phyloP scores from a whole-genome alignment of 257 asterid genomes.

The Anisodus acutangulus region DNA sequence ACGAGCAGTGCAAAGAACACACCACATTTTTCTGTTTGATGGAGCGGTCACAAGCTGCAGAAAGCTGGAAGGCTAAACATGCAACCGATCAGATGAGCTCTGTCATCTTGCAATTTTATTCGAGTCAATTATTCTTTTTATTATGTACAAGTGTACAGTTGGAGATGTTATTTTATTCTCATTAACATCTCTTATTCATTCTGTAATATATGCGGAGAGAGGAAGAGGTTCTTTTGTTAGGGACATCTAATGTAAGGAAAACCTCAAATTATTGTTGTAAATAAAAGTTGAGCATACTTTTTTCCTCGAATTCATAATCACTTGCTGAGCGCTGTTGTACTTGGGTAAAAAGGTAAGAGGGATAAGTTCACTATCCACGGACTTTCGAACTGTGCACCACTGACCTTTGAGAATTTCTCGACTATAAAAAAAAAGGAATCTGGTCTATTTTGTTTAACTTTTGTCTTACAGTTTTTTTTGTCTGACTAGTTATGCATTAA shows the following conservation, averaged over 20 bases:
- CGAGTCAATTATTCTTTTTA: slow-evolving; percentile 30
- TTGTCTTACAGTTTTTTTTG: not conserved
- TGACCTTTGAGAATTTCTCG: too few relatives aligned
- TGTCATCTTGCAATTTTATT: slow-evolving; percentile 29
- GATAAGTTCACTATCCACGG: too few relatives aligned
- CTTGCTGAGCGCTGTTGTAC: not conserved
- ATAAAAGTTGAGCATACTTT: slow-evolving; percentile 24
- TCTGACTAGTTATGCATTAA: not conserved
- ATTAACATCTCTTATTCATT: slow-evolving; percentile 48
- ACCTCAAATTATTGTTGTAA: slow-evolving; percentile 32
- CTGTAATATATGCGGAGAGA: slow-evolving; percentile 33
- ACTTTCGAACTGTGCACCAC: too few relatives aligned
- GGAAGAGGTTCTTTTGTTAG: slow-evolving; percentile 21
- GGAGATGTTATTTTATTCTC: slow-evolving; percentile 53
- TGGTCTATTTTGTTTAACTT: not conserved
- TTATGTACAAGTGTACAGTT: slow-evolving; percentile 45
- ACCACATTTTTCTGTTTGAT: slow-evolving; percentile 17
- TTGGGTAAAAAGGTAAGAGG: too few relatives aligned
- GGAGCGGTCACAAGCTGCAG: not conserved
- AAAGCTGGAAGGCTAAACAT: not conserved
- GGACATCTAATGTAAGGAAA: slow-evolving; percentile 30
- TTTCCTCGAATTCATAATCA: not conserved
- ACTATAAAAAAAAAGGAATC: too few relatives aligned
- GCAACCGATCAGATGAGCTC: slow-evolving; percentile 21
- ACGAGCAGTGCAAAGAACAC: not conserved